phyloP scores from a whole-genome alignment of 129 eudicot genomes.

The Tagetes patula region DNA sequence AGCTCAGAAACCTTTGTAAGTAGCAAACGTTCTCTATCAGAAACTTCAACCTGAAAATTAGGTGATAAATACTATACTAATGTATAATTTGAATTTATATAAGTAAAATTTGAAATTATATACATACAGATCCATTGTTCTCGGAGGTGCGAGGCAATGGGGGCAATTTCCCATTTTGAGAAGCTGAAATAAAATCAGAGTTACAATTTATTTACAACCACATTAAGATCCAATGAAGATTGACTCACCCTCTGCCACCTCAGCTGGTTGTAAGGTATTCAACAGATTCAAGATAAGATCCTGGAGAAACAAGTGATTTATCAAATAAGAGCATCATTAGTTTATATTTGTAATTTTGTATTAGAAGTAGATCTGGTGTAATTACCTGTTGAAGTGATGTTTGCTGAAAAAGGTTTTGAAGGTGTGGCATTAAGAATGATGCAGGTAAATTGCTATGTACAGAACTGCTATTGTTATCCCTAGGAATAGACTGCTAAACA shows the following conservation, averaged over 20 bases:
- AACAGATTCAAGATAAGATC: slow-evolving; percentile 84
- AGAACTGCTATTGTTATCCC: slow-evolving; percentile 53
- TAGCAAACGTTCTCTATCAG: slow-evolving; percentile 87
- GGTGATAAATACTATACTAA: background rate
- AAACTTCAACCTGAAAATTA: slow-evolving; percentile 65
- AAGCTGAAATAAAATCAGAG: slow-evolving; percentile 47
- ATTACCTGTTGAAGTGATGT: slow-evolving; percentile 88
- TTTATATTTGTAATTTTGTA: slow-evolving; percentile 6
- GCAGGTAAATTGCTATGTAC: slow-evolving; percentile 58
- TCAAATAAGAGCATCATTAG: slow-evolving; percentile 9
- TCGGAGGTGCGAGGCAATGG: slow-evolving; percentile 79
- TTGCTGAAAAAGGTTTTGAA: slow-evolving; percentile 94
- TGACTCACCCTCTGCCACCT: slow-evolving; percentile 67
- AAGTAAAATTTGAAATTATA: background rate
- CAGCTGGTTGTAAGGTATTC: slow-evolving; percentile 75
- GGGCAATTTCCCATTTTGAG: slow-evolving; percentile 76
- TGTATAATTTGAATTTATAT: background rate
- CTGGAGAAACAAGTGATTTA: slow-evolving; percentile 39
- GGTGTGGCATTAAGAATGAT: slow-evolving; percentile 86
- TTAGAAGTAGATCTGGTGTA: background rate
- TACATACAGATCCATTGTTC: slow-evolving; percentile 79
- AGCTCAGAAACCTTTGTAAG: slow-evolving; percentile 81
- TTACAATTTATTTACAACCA: background rate
- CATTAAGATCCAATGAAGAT: background rate
- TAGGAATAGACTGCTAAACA: slow-evolving; percentile 56